These are phyloP conservation scores for Isatis lusitanica DNA, from an alignment of 441 rosid genomes.

Conservation along the genomic window DNA sequence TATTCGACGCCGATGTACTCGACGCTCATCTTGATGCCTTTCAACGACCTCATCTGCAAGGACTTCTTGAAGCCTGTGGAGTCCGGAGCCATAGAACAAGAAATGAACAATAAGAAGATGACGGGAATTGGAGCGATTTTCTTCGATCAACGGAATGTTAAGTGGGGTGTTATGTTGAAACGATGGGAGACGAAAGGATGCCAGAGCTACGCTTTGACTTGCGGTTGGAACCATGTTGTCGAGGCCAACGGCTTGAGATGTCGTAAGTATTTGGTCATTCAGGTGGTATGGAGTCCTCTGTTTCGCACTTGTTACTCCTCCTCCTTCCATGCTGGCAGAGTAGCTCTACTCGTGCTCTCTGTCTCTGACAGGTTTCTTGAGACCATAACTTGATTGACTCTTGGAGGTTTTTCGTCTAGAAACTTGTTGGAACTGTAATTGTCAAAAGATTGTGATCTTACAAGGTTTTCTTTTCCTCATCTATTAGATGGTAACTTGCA, in stretches of 20 bases:
- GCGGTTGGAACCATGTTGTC: neutral
- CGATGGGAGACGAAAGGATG: neutral
- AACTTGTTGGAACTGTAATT: neutral
- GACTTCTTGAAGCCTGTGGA: neutral
- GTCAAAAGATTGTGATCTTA: too few species aligned
- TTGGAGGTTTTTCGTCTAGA: neutral
- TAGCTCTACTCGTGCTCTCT: neutral
- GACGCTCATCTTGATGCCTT: neutral
- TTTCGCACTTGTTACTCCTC: conserved; percentile 16
- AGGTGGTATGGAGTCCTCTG: neutral
- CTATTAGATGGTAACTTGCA: neutral
- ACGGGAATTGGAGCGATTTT: neutral
- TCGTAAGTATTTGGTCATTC: conserved; percentile 22
- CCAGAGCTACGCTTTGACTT: neutral
- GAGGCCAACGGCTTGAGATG: neutral
- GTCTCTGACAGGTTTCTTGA: neutral
- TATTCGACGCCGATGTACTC: neutral
- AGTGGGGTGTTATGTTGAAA: neutral
- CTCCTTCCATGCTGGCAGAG: neutral
- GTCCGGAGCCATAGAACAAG: neutral
- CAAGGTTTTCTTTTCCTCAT: neutral
- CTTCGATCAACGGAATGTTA: neutral
- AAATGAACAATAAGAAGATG: neutral
- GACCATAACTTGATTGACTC: neutral
- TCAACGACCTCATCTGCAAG: neutral